These are phyloP conservation scores for Excoecaria cochinchinensis DNA, from an alignment of 345 rosid species.

Conservation along the genomic window DNA sequence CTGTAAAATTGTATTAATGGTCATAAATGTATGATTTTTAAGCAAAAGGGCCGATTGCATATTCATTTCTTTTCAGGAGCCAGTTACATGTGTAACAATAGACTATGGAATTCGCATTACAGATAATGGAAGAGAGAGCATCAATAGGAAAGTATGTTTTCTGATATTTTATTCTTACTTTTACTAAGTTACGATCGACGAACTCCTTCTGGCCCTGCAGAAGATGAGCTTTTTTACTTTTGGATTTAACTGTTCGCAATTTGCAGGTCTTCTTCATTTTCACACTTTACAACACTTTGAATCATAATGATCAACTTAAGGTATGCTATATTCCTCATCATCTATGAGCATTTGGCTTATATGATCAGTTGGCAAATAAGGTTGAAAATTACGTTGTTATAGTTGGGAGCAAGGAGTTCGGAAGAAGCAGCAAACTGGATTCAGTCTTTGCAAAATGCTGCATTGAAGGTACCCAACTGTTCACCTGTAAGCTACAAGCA, in stretches of 20 bases:
- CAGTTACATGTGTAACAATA: constrained; percentile 63
- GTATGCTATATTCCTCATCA: constrained; percentile 26
- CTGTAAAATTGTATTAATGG: background rate
- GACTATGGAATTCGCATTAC: constrained; percentile 77
- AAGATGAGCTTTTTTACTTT: background rate
- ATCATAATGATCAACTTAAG: constrained; percentile 82
- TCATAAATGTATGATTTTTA: background rate
- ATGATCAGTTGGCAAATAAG: background rate
- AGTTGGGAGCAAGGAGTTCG: constrained; percentile 94
- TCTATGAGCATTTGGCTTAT: background rate
- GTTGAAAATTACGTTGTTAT: constrained; percentile 12
- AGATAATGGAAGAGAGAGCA: constrained; percentile 89
- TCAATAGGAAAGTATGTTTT: constrained; percentile 65
- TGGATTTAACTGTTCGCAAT: constrained; percentile 20
- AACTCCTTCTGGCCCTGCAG: background rate
- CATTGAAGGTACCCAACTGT: constrained; percentile 56
- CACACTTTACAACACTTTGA: constrained; percentile 65
- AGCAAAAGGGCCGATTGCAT: constrained; percentile 10
- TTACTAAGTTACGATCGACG: background rate
- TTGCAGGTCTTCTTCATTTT: constrained; percentile 82
- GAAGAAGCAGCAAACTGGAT: constrained; percentile 97
- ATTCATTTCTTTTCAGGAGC: constrained; percentile 47
- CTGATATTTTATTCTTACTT: constrained; percentile 9
- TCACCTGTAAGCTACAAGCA: background rate
- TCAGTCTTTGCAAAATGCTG: constrained; percentile 58